Percentiles rank a stretch among this genome's conserved stretches.
Evolutionary conservation across 345 rosid genomes (phyloP).

Genomic region (Citrus mangshanensis): DNA sequence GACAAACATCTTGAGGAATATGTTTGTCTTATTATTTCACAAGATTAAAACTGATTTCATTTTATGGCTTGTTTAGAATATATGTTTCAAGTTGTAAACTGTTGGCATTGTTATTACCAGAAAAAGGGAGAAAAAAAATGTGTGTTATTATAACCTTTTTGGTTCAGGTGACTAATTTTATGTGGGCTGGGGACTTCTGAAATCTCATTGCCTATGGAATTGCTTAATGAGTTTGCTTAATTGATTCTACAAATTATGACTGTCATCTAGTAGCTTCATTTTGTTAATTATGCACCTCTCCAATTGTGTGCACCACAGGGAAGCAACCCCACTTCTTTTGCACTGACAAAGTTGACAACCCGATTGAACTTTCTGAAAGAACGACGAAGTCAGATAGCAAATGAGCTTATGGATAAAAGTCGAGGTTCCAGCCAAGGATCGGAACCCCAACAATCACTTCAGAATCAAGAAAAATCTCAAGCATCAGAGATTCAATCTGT

Average conservation of each 20-base stretch:
- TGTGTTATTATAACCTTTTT: background rate
- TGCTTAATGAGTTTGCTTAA: background rate
- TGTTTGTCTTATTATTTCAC: background rate
- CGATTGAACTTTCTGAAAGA: conserved; percentile 86
- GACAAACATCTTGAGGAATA: background rate
- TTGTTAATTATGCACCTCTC: background rate
- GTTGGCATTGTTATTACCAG: background rate
- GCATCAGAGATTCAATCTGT: conserved; percentile 17
- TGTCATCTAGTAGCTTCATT: background rate
- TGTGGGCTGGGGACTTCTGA: background rate
- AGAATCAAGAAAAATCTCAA: conserved; percentile 10
- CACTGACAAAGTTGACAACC: conserved; percentile 72
- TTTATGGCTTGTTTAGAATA: background rate
- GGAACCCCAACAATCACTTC: conserved; percentile 8
- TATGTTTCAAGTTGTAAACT: background rate
- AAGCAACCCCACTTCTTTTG: conserved; percentile 46
- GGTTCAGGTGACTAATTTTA: background rate
- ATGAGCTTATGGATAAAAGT: conserved; percentile 58
- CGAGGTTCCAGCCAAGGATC: conserved; percentile 27
- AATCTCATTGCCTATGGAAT: background rate
- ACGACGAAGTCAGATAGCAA: conserved; percentile 60
- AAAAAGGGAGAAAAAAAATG: background rate
- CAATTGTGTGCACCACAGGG: conserved; percentile 39
- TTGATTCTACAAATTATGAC: background rate
- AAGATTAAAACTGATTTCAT: background rate